phyloP scores from a whole-genome alignment of 1,139 yeast genomes.

The Blastobotrys elegans region DNA sequence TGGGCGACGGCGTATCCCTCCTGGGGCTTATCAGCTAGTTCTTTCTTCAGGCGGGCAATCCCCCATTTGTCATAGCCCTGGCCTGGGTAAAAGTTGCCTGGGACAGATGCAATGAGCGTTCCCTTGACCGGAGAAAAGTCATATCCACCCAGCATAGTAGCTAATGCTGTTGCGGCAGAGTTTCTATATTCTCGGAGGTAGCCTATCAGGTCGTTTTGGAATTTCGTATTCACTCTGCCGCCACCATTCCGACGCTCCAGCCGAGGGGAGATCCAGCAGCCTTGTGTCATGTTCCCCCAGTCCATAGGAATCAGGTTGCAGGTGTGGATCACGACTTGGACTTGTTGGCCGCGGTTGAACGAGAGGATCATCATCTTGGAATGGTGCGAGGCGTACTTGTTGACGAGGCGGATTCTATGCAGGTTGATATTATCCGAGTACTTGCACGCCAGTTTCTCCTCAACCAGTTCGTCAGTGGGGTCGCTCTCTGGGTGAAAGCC shows the following conservation, averaged over 20 bases:
- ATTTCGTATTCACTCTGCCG: conserved; percentile 13
- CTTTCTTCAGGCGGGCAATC: conserved; percentile 20
- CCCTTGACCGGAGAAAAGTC: conserved; percentile 29
- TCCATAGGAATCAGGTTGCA: conserved; percentile 34
- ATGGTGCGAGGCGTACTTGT: conserved; percentile 32
- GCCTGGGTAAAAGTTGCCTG: conserved; percentile 26
- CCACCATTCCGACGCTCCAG: conserved; percentile 9
- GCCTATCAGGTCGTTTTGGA: conserved; percentile 26
- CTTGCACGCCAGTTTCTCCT: conserved; percentile 14
- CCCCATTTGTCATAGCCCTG: conserved; percentile 25
- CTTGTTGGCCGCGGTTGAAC: conserved; percentile 18
- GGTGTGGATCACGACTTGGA: conserved; percentile 34
- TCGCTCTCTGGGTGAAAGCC: conserved; percentile 21
- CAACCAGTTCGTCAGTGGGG: conserved; percentile 5
- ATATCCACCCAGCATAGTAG: conserved; percentile 18
- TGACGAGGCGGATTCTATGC: conserved; percentile 19
- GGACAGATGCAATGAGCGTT: conserved; percentile 32
- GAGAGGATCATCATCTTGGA: conserved; percentile 34
- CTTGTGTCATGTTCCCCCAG: conserved; percentile 34
- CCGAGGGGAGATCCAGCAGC: conserved; percentile 31
- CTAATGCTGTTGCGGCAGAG: conserved; percentile 17
- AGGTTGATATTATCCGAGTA: conserved; percentile 20
- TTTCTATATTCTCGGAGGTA: conserved; percentile 27
- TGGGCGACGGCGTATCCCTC: conserved; percentile 26
- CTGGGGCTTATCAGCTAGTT: conserved; percentile 10